A percentile compares a stretch with the other conserved stretches of the same genome.
These are phyloP conservation scores for Alternaria sp. DNA, from an alignment of 2,329 filamentous ascomycete species.

Conservation along the genomic window DNA sequence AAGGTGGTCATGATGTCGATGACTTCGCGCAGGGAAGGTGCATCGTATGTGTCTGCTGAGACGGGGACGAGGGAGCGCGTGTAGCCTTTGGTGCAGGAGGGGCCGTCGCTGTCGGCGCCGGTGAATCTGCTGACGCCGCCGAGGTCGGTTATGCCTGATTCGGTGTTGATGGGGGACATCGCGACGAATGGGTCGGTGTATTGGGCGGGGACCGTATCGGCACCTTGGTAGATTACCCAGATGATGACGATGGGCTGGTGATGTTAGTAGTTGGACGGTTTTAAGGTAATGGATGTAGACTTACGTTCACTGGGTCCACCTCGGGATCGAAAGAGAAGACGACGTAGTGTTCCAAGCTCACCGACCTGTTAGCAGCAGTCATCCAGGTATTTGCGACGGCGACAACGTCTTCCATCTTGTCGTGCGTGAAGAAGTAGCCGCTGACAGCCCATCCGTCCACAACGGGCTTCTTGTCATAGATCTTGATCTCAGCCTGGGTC, in stretches of 20 bases:
- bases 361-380: conserved; percentile 1
- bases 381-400: conserved; percentile 23
- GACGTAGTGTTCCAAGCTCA: conserved; percentile 22
- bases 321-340: conserved; percentile 17
- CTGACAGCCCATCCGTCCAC: conserved; percentile 18
- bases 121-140: conserved; percentile 19
- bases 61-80: conserved; percentile 16
- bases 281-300: background rate
- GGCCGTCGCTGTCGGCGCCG: conserved; percentile 9
- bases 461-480: conserved; percentile 18
- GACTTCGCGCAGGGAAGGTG: conserved; percentile 15
- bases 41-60: conserved; percentile 11
- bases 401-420: conserved; percentile 24
- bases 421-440: conserved; percentile 21
- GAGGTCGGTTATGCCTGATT: conserved; percentile 18
- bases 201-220: conserved; percentile 12
- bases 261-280: background rate
- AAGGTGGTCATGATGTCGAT: conserved; percentile 20
- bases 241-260: conserved; percentile 19
- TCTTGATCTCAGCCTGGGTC: conserved; percentile 24
- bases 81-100: conserved; percentile 23
- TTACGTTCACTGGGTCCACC: conserved; percentile 20
- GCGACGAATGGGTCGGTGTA: conserved; percentile 26
- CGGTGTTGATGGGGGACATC: conserved; percentile 16
- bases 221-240: conserved; percentile 26